These are phyloP conservation scores for Ceratobasidium sp. DNA, from an alignment of 1,284 basidiomycete genomes.

Conservation along the genomic window DNA sequence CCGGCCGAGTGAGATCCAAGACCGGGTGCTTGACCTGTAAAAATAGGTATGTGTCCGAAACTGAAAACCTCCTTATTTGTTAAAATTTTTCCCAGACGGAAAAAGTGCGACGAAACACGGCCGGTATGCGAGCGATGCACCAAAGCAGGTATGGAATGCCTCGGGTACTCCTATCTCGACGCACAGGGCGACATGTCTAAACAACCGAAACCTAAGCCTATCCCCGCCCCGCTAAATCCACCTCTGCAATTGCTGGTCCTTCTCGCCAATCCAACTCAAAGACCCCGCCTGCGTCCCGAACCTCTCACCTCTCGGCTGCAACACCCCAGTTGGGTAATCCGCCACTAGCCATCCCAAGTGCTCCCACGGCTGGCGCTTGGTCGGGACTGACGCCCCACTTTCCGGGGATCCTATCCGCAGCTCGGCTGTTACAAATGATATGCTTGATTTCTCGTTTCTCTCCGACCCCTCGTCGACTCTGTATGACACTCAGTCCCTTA, in stretches of 20 bases:
- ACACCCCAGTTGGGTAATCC: not conserved
- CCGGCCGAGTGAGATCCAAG: constrained; percentile 26
- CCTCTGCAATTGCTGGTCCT: not conserved
- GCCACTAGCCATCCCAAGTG: not conserved
- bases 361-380: not conserved
- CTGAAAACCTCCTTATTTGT: not conserved
- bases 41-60: constrained; percentile 11
- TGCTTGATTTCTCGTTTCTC: constrained; percentile 22
- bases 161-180: constrained; percentile 23
- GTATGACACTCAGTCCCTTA: not conserved
- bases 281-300: not conserved
- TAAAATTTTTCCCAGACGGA: not conserved
- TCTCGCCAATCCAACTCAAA: not conserved
- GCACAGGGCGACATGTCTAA: not conserved
- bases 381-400: not conserved
- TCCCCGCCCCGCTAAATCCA: not conserved
- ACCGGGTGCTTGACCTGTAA: constrained; percentile 37
- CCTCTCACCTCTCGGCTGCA: not conserved
- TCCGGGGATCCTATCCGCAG: not conserved
- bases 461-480: not conserved
- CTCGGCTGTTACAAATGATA: not conserved
- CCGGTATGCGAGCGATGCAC: constrained; percentile 17
- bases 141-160: constrained; percentile 21
- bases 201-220: not conserved
- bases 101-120: constrained; percentile 30